Conservation (phyloP, 2,329 filamentous ascomycete genomes). For the Aspergillus awamori region DNA sequence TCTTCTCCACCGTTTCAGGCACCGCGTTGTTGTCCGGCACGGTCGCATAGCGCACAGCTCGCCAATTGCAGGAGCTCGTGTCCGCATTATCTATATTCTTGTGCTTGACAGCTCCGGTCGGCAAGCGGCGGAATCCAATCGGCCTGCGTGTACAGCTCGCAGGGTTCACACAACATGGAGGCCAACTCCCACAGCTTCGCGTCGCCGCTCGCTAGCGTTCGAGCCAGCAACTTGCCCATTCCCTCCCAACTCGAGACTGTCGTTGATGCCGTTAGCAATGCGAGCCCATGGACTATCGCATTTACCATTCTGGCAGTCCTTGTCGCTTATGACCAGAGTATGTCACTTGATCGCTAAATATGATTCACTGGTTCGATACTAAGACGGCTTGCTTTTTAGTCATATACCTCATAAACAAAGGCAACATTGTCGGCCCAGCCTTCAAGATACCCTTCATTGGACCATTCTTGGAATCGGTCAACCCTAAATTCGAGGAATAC, state of each 20-base stretch:
- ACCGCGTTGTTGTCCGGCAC: neutral
- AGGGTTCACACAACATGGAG: neutral
- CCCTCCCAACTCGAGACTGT: neutral
- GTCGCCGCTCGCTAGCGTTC: neutral
- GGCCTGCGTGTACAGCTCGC: neutral
- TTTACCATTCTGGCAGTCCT: neutral
- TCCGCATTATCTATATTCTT: neutral
- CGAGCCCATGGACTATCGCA: neutral
- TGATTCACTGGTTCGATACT: neutral
- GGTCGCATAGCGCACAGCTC: neutral
- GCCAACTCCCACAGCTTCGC: neutral
- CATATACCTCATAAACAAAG: slow-evolving; percentile 70
- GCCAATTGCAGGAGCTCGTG: too few relatives aligned
- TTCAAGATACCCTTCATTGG: slow-evolving; percentile 79
- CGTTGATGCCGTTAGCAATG: neutral
- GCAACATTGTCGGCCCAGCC: slow-evolving; percentile 68
- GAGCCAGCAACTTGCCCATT: neutral
- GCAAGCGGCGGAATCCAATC: neutral
- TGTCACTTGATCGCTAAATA: neutral
- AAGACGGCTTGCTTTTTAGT: slow-evolving; percentile 49
- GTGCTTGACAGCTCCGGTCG: neutral
- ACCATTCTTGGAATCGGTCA: slow-evolving; percentile 80
- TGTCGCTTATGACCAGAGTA: slow-evolving; percentile 2
- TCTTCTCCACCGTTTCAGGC: neutral
- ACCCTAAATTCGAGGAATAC: slow-evolving; percentile 84